Conservation (phyloP, 129 eudicot species). For the Helianthus annuus region DNA sequence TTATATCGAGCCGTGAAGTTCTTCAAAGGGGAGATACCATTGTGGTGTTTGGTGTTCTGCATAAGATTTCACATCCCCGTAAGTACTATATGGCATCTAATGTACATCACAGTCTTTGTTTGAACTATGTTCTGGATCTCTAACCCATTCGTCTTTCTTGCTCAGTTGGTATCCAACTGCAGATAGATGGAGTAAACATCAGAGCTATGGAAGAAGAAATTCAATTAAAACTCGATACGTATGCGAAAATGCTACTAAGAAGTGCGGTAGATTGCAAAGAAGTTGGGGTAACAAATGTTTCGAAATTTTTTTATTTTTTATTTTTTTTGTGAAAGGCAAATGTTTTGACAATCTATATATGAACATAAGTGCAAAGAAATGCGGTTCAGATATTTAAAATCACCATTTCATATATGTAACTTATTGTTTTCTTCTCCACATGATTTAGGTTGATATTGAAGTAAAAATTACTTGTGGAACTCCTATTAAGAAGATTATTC, state of each 20-base stretch:
- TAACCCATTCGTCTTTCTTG: background rate
- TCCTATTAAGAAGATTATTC: constrained; percentile 64
- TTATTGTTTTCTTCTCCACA: background rate
- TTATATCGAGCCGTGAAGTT: constrained; percentile 44
- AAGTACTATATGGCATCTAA: constrained; percentile 30
- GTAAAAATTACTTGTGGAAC: constrained; percentile 81
- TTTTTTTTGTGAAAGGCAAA: too few relatives aligned
- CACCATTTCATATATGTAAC: constrained; percentile 1
- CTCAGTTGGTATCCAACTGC: constrained; percentile 72
- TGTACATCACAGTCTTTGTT: background rate
- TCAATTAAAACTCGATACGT: constrained; percentile 52
- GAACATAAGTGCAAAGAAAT: too few relatives aligned
- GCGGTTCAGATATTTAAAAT: too few relatives aligned
- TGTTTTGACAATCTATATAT: too few relatives aligned
- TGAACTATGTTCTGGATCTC: background rate
- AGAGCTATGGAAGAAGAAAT: constrained; percentile 72
- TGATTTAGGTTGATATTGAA: constrained; percentile 70
- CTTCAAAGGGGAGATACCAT: constrained; percentile 66
- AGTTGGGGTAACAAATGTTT: constrained; percentile 53
- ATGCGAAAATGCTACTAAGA: constrained; percentile 42
- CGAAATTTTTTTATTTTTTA: too few relatives aligned
- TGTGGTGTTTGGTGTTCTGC: constrained; percentile 59
- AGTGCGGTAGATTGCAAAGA: constrained; percentile 68
- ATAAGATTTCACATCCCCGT: constrained; percentile 64
- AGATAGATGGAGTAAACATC: constrained; percentile 49